Conservation (phyloP, 2,329 filamentous ascomycete genomes). For the Aspergillus melleus region DNA sequence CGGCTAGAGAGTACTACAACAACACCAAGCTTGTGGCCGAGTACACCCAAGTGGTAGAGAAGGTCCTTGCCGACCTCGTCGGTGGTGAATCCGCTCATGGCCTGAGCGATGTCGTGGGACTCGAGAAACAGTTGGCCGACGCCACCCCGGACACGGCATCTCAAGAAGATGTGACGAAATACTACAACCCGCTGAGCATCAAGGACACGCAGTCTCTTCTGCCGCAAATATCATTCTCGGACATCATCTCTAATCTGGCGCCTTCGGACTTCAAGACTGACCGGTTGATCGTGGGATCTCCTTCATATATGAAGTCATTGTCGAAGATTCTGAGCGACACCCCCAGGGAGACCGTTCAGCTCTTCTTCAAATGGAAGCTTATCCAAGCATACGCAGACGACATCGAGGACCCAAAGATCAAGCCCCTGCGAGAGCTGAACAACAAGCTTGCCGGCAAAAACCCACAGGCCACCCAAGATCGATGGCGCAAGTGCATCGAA, state of each 20-base stretch:
- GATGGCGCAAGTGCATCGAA: conserved; percentile 65
- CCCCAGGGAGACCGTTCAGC: conserved; percentile 56
- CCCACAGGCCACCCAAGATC: conserved; percentile 61
- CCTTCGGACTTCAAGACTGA: conserved; percentile 53
- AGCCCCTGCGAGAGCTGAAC: conserved; percentile 60
- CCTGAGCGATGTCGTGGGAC: conserved; percentile 50
- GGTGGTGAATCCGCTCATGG: conserved; percentile 25
- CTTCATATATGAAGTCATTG: conserved; percentile 60
- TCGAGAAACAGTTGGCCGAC: conserved; percentile 62
- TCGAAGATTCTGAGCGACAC: conserved; percentile 57
- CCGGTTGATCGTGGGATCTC: conserved; percentile 60
- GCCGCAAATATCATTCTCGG: conserved; percentile 57
- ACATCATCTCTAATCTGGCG: conserved; percentile 54
- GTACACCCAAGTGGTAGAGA: conserved; percentile 50
- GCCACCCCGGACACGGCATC: conserved; percentile 60
- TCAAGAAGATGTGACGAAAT: conserved; percentile 63
- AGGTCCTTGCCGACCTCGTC: conserved; percentile 44
- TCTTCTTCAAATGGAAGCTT: conserved; percentile 66
- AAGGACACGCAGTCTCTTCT: conserved; percentile 56
- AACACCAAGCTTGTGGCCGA: conserved; percentile 54
- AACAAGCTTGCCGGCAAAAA: conserved; percentile 65
- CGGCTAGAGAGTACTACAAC: conserved; percentile 62
- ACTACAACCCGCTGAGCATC: conserved; percentile 64
- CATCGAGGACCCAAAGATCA: conserved; percentile 61
- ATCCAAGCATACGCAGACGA: conserved; percentile 54